A percentile compares a stretch with the other conserved stretches of the same genome.
Conservation (phyloP, 352 stramenopile species). For the Phytopythium aichiense region DNA sequence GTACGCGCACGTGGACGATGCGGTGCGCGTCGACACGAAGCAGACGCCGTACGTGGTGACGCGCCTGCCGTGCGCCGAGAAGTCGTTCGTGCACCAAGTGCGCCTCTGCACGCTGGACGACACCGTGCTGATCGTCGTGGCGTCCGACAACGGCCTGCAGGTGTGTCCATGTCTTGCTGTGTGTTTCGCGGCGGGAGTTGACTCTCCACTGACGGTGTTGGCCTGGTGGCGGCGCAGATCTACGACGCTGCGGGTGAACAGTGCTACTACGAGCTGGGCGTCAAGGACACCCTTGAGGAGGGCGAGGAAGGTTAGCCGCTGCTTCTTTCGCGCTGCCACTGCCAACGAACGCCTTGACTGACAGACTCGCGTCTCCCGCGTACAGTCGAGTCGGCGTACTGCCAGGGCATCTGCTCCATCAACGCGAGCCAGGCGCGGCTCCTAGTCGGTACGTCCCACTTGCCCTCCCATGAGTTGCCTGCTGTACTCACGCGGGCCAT, state of each 20-base stretch:
- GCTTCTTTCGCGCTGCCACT: neutral
- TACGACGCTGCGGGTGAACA: conserved; percentile 58
- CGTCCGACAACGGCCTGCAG: conserved; percentile 53
- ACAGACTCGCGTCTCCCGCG: neutral
- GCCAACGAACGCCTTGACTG: neutral
- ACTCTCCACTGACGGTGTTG: neutral
- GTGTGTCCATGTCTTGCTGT: conserved; percentile 12
- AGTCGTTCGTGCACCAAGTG: conserved; percentile 58
- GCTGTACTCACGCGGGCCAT: neutral
- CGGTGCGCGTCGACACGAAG: conserved; percentile 36
- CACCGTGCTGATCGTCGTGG: conserved; percentile 53
- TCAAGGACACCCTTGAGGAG: conserved; percentile 46
- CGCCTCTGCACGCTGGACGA: conserved; percentile 47
- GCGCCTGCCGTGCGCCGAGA: conserved; percentile 42
- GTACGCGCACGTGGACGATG: conserved; percentile 45
- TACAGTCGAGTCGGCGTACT: conserved; percentile 46
- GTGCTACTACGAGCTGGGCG: conserved; percentile 43
- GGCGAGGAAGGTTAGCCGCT: conserved; percentile 35
- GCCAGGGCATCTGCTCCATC: conserved; percentile 55
- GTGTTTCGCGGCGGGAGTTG: neutral
- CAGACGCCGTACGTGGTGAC: conserved; percentile 33
- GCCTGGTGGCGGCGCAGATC: conserved; percentile 26
- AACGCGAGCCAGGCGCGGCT: conserved; percentile 40
- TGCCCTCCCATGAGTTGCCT: neutral
- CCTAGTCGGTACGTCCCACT: conserved; percentile 34